These are phyloP conservation scores for Tilletia indica DNA, from an alignment of 1,284 basidiomycete genomes.

Conservation along the genomic window DNA sequence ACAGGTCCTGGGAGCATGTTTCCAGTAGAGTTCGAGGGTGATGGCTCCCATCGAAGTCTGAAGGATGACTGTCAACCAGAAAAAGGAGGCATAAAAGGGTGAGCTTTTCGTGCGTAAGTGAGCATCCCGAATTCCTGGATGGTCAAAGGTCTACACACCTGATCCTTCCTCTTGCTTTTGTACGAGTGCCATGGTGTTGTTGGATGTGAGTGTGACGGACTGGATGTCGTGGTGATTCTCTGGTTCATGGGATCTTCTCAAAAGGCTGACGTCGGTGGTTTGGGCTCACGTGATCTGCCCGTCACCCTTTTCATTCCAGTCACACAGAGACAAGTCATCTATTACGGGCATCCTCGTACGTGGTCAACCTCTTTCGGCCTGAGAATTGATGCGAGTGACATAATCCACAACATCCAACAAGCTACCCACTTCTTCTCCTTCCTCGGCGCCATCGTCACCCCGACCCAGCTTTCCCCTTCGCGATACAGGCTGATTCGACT, in stretches of 20 bases:
- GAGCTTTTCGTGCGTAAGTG: neutral
- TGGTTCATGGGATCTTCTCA: too few species aligned
- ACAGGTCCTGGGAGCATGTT: conserved; percentile 49
- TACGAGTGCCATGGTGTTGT: conserved; percentile 15
- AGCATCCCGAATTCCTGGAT: too few species aligned
- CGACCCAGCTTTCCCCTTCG: neutral
- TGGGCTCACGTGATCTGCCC: too few species aligned
- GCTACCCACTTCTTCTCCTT: neutral
- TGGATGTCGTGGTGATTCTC: too few species aligned
- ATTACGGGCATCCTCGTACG: too few species aligned
- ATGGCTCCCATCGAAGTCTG: conserved; percentile 50
- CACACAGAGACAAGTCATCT: too few species aligned
- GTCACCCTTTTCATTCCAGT: too few species aligned
- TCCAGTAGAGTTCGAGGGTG: conserved; percentile 48
- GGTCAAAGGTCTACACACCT: neutral
- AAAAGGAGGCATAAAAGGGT: neutral
- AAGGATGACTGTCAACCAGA: conserved; percentile 30
- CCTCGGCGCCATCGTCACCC: neutral
- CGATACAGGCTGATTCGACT: neutral
- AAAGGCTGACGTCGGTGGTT: too few species aligned
- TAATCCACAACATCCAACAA: neutral
- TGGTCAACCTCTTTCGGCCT: neutral
- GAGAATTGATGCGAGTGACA: neutral
- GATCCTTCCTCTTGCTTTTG: conserved; percentile 10
- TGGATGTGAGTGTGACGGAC: neutral